Conservation (phyloP, 352 stramenopile genomes). For the Phytophthora idaei region DNA sequence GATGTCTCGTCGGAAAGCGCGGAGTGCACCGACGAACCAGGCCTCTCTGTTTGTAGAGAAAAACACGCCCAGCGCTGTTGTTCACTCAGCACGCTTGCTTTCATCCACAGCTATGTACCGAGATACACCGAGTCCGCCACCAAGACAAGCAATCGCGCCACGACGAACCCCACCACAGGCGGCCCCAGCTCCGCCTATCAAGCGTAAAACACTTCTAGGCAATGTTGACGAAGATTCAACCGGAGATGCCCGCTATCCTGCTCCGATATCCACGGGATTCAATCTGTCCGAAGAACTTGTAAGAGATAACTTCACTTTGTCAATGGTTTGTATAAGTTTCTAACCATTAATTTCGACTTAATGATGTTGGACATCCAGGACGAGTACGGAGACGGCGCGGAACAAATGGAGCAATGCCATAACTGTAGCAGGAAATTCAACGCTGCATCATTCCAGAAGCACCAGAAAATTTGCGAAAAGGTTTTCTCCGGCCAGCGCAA, state of each 20-base stretch:
- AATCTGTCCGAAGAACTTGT: constrained; percentile 43
- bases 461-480: constrained; percentile 88
- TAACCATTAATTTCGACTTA: neutral
- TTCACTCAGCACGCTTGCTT: constrained; percentile 29
- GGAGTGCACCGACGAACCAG: constrained; percentile 74
- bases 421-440: constrained; percentile 90
- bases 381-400: constrained; percentile 52
- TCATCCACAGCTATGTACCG: constrained; percentile 18
- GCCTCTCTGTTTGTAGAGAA: constrained; percentile 73
- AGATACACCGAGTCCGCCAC: constrained; percentile 26
- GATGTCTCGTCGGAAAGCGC: constrained; percentile 73
- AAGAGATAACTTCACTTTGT: neutral
- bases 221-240: constrained; percentile 42
- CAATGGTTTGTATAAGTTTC: neutral
- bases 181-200: constrained; percentile 19
- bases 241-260: constrained; percentile 33
- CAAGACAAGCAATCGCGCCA: constrained; percentile 22
- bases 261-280: constrained; percentile 52
- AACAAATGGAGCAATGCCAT: constrained; percentile 73
- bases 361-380: constrained; percentile 31
- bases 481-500: constrained; percentile 87
- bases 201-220: constrained; percentile 28
- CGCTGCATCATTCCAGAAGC: constrained; percentile 70
- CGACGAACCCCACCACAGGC: constrained; percentile 22
- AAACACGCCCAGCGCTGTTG: constrained; percentile 32